Percentiles rank a stretch among this genome's conserved stretches.
These are phyloP conservation scores for Pseudogymnoascus sp. DNA, from an alignment of 2,329 filamentous ascomycete species.

Conservation along the genomic window DNA sequence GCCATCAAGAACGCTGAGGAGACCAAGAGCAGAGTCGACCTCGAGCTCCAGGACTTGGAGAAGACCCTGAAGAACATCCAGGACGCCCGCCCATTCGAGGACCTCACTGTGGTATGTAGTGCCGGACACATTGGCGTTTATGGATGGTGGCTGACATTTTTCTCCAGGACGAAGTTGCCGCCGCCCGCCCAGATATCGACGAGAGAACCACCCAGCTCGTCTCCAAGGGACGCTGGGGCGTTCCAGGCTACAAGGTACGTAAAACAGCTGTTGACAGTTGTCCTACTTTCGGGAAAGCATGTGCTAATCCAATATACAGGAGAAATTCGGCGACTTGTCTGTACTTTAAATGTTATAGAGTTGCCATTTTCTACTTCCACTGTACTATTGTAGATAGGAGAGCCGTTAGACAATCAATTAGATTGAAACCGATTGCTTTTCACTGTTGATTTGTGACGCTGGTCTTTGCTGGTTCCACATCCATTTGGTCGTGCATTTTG, in stretches of 20 bases:
- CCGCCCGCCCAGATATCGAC: constrained; percentile 93
- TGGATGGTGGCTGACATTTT: constrained; percentile 12
- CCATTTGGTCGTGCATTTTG: neutral
- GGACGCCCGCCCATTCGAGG: constrained; percentile 88
- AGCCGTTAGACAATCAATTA: constrained; percentile 21
- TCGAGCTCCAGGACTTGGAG: constrained; percentile 87
- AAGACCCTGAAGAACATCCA: constrained; percentile 97
- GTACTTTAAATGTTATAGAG: constrained; percentile 59
- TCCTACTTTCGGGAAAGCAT: neutral
- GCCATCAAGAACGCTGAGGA: constrained; percentile 94
- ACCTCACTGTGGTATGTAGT: constrained; percentile 96
- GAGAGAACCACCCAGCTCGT: constrained; percentile 93
- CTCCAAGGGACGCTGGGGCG: constrained; percentile 95
- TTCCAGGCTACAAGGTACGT: constrained; percentile 96
- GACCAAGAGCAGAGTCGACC: constrained; percentile 92
- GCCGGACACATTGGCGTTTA: constrained; percentile 59
- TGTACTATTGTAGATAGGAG: constrained; percentile 65
- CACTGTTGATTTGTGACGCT: neutral
- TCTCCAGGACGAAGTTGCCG: constrained; percentile 82
- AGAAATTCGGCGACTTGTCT: constrained; percentile 98
- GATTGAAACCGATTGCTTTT: neutral
- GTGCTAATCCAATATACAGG: constrained; percentile 54
- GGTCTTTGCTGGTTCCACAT: neutral
- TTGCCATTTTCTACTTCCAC: constrained; percentile 38
- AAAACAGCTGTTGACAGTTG: neutral